phyloP scores from a whole-genome alignment of 345 rosid species.

The Heritiera littoralis region DNA sequence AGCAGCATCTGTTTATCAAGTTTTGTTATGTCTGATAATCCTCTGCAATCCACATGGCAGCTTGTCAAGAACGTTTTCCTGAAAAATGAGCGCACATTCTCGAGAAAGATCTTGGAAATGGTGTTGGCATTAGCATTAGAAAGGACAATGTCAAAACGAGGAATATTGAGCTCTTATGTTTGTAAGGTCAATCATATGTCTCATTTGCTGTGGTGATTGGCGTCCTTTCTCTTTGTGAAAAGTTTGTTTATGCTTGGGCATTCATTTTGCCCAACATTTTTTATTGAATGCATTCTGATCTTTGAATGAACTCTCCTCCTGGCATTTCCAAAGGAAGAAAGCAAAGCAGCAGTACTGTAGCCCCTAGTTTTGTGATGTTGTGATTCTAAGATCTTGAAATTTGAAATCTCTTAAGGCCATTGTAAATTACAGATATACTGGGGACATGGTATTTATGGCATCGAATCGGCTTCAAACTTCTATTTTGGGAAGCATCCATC shows the following conservation, averaged over 20 bases:
- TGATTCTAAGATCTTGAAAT: slow-evolving; percentile 12
- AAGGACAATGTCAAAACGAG: slow-evolving; percentile 35
- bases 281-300: not conserved
- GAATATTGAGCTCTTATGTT: slow-evolving; percentile 35
- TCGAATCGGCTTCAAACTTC: slow-evolving; percentile 34
- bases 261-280: not conserved
- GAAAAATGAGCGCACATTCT: slow-evolving; percentile 28
- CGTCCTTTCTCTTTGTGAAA: slow-evolving; percentile 4
- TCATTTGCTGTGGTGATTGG: not conserved
- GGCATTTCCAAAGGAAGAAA: not conserved
- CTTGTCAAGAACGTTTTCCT: slow-evolving; percentile 32
- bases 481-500: slow-evolving; percentile 38
- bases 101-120: slow-evolving; percentile 35
- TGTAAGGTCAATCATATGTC: slow-evolving; percentile 30
- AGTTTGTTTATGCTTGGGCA: not conserved
- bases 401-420: slow-evolving; percentile 9
- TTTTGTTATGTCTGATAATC: not conserved
- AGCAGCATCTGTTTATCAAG: not conserved
- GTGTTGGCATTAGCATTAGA: slow-evolving; percentile 35
- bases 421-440: slow-evolving; percentile 15
- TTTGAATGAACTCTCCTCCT: not conserved
- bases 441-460: slow-evolving; percentile 32
- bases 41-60: slow-evolving; percentile 20
- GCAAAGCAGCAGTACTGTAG: not conserved
- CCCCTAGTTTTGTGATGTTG: not conserved